Base-by-base conservation (phyloP, 2,329 filamentous ascomycete species). In the Talaromyces sp. region DNA sequence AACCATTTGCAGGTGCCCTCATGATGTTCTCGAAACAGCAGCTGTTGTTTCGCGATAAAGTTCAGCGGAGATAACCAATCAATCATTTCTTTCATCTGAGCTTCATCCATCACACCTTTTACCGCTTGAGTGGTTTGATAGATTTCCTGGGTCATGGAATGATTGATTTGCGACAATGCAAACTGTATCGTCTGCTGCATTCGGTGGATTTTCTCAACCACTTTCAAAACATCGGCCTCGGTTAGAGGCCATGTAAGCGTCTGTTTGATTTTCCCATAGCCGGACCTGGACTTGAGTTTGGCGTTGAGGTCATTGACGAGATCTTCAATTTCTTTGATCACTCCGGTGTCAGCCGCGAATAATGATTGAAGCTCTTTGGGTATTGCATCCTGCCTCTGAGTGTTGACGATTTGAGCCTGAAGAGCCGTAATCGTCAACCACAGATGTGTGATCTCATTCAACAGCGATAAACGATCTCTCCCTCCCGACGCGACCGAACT, bases 121-220 rank as follows among this genome's bases (percentile, higher is more conserved):
- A 54, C 31, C 12, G 50, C 50, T 35, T 23, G 50, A 14, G 50
- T 35, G 28, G 28, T 54, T 23, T 54, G 28, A 14, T 35, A 54
- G 3, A 54, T 54, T 14, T 54, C 50, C 18, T 23, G 50, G 4
- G 50, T 54, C 50, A 54, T 23, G n/a, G 50, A 54, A 16, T 54
- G 50, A 54, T 54, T 54, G 31, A 54, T 37, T 18, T 54, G 50
- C 50, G 50, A 54, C 7, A 54, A 28, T 37, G 50, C 50, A 35
- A 54, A 54, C n/a, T 54, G 50, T 54, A 54, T 54, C 14, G 50
- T 54, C 31, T 54, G 50, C 50, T 54, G 50, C 50, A 54, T 54
- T 37, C 50, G 50, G 31, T 54, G 50, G 31, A 54, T 35, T 16
- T 54, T 54, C 21, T 54, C 50, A 35, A 54, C 50, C 28, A 54